A percentile compares a stretch with the other conserved stretches of the same genome.
These are phyloP conservation scores for Cicer pinnatifidum DNA, from an alignment of 306 rosid species.

Conservation along the genomic window DNA sequence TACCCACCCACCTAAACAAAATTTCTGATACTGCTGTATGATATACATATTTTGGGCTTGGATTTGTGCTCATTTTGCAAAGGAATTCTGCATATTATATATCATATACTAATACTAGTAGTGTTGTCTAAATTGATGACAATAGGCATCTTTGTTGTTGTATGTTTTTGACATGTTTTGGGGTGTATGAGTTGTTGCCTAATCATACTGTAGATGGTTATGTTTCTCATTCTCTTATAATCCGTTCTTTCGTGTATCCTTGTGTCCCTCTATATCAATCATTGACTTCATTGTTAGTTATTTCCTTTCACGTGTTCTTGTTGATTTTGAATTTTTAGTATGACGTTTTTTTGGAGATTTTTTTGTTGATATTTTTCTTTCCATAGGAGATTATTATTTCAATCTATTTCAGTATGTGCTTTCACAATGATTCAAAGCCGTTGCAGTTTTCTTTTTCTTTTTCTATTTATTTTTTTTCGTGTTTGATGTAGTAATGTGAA, in stretches of 20 bases:
- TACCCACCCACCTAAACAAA: not conserved
- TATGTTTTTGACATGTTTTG: constrained; percentile 14
- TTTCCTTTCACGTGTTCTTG: not conserved
- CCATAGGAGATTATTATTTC: not conserved
- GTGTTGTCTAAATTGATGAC: not conserved
- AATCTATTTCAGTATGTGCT: not conserved
- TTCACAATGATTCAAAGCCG: not conserved
- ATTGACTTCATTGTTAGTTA: constrained; percentile 17
- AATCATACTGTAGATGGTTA: not conserved
- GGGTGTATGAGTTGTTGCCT: not conserved
- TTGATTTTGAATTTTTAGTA: constrained; percentile 15
- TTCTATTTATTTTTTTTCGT: not conserved
- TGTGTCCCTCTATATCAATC: too few relatives aligned
- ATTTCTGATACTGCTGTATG: constrained; percentile 1
- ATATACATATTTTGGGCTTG: constrained; percentile 8
- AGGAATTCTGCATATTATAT: not conserved
- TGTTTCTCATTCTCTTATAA: not conserved
- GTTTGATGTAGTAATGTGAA: not conserved
- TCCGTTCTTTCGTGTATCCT: too few relatives aligned
- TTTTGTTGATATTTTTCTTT: not conserved
- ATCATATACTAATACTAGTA: not conserved
- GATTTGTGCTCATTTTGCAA: not conserved
- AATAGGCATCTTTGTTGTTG: not conserved
- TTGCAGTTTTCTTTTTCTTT: not conserved
- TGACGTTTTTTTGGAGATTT: not conserved